Conservation (phyloP, 176 grass and related monocot genomes). For the Tuctoria greenei region DNA sequence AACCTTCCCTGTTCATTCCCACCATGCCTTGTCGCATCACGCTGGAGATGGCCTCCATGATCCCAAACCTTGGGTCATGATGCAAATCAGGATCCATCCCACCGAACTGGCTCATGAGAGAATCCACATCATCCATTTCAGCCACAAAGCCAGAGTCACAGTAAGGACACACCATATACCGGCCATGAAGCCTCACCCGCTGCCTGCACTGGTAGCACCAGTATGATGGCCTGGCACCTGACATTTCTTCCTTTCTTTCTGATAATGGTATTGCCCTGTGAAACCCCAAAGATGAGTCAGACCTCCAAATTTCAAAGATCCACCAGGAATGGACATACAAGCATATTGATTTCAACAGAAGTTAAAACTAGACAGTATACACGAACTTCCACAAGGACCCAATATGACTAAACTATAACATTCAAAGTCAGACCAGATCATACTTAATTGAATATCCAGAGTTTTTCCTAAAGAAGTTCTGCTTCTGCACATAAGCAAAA, state of each 20-base stretch:
- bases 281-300: not conserved
- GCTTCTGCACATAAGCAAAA: not conserved
- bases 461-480: not conserved
- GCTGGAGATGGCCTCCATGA: conserved; percentile 80
- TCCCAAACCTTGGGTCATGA: conserved; percentile 56
- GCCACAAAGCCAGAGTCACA: conserved; percentile 79
- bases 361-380: not conserved
- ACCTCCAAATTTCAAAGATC: conserved; percentile 17
- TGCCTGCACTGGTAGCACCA: conserved; percentile 90
- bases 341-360: conserved; percentile 15
- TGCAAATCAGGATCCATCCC: conserved; percentile 63
- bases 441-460: not conserved
- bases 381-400: not conserved
- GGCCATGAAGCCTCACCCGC: conserved; percentile 58
- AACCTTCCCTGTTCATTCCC: conserved; percentile 57
- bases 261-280: not conserved
- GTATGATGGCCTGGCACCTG: conserved; percentile 50
- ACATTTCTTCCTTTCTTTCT: conserved; percentile 46
- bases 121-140: conserved; percentile 63
- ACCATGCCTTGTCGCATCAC: conserved; percentile 69
- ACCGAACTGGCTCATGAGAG: conserved; percentile 60
- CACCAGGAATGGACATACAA: not conserved
- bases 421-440: not conserved
- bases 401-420: not conserved
- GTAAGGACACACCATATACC: conserved; percentile 71